These are phyloP conservation scores for Conticribra weissflogii DNA, from an alignment of 108 stramenopile genomes.

Conservation along the genomic window DNA sequence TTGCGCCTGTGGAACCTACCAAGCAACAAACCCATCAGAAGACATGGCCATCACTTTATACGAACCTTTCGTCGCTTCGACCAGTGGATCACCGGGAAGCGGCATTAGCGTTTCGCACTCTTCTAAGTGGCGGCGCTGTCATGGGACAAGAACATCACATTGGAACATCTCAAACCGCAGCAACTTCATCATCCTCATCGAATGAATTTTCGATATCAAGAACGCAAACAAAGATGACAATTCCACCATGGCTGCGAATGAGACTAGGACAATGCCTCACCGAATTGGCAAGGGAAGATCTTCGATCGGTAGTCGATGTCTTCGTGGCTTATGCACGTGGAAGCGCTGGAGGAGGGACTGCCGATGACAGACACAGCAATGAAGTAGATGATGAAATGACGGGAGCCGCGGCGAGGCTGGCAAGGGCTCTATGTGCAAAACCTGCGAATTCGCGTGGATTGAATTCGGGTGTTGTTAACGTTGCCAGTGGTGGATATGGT, in stretches of 20 bases:
- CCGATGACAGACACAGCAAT: too few species aligned
- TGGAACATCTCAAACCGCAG: not conserved
- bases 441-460: constrained; percentile 16
- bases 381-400: constrained; percentile 45
- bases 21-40: not conserved
- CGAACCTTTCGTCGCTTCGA: too few species aligned
- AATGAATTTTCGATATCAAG: too few species aligned
- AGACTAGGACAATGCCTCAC: constrained; percentile 62
- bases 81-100: constrained; percentile 47
- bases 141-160: constrained; percentile 6
- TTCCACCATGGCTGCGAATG: constrained; percentile 68
- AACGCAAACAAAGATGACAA: not conserved
- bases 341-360: constrained; percentile 16
- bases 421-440: constrained; percentile 52
- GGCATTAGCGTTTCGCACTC: constrained; percentile 41
- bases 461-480: not conserved
- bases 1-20: too few species aligned
- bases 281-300: constrained; percentile 56
- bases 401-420: constrained; percentile 65
- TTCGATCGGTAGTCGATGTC: constrained; percentile 72
- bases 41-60: too few species aligned
- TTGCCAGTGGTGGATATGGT: too few species aligned
- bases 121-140: constrained; percentile 43
- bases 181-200: not conserved
- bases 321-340: constrained; percentile 61